These are phyloP conservation scores for Tetrahymena thermophila DNA, from an alignment of 73 alveolate species.

Conservation along the genomic window DNA sequence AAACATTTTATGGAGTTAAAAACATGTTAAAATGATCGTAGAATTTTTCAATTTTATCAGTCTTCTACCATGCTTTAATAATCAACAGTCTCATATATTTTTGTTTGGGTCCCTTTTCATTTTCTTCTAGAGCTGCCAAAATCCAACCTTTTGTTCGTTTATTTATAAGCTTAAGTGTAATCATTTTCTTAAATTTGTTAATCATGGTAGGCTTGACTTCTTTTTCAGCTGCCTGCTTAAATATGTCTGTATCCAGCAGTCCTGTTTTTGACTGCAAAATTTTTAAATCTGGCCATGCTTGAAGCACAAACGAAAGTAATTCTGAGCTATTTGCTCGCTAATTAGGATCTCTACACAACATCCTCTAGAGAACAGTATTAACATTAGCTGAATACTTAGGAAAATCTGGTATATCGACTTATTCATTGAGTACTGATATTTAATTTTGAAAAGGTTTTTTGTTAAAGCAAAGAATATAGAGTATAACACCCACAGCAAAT, in stretches of 20 bases:
- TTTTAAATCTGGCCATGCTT: not conserved
- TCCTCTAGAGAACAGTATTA: not conserved
- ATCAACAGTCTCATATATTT: conserved; percentile 5
- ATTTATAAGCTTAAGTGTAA: not conserved
- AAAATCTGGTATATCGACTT: not conserved
- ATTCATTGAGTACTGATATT: not conserved
- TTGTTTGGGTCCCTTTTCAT: conserved; percentile 24
- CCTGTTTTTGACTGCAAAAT: not conserved
- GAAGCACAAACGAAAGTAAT: not conserved
- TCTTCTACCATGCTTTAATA: conserved; percentile 36
- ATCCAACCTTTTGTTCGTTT: conserved; percentile 25
- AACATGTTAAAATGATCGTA: conserved; percentile 1
- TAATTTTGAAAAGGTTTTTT: not conserved
- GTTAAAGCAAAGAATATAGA: not conserved
- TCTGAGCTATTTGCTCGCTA: not conserved
- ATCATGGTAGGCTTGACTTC: not conserved
- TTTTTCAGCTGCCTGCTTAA: not conserved
- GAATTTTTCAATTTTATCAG: conserved; percentile 14
- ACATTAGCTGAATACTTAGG: not conserved
- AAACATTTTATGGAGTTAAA: not conserved
- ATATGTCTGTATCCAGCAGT: not conserved
- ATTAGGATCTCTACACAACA: not conserved
- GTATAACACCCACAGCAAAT: not conserved
- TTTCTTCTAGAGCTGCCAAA: conserved; percentile 9
- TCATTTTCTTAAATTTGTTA: not conserved